Evolutionary conservation across 2,329 filamentous ascomycete species (phyloP).

Genomic region (Trichoderma afroharzianum): DNA sequence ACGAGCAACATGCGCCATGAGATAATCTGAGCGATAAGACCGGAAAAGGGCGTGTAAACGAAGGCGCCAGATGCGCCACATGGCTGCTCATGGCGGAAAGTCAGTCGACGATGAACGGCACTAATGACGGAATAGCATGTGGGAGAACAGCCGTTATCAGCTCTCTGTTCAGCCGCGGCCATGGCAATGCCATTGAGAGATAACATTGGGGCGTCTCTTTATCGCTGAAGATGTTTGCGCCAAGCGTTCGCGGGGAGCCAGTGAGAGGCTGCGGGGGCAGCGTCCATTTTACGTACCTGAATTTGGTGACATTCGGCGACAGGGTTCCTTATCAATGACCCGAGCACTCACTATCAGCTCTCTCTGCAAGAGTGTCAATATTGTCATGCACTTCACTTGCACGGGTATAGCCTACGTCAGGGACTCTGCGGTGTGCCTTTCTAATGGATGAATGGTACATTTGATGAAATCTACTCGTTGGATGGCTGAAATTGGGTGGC

Average conservation of each 20-base stretch:
- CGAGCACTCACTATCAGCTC: neutral
- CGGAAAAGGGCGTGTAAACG: neutral
- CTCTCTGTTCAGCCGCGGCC: conserved; percentile 2
- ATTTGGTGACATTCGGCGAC: conserved; percentile 30
- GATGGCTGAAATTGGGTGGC: neutral
- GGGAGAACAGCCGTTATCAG: conserved; percentile 9
- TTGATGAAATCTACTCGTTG: neutral
- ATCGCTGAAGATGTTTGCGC: neutral
- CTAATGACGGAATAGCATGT: neutral
- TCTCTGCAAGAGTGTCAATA: too few relatives aligned
- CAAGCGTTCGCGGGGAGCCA: conserved; percentile 6
- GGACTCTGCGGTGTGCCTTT: neutral
- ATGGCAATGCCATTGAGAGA: neutral
- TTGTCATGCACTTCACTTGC: neutral
- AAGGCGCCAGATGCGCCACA: conserved; percentile 20
- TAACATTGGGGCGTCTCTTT: conserved; percentile 1
- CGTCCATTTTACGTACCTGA: conserved; percentile 34
- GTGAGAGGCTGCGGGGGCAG: conserved; percentile 17
- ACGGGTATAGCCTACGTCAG: neutral
- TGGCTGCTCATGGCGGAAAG: conserved; percentile 12
- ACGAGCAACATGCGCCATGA: neutral
- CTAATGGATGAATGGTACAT: neutral
- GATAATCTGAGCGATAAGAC: conserved; percentile 7
- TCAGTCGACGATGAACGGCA: neutral
- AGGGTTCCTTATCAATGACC: conserved; percentile 15